Base-by-base conservation (phyloP, 768 basidiomycete species). In the Mycena epipterygia region DNA sequence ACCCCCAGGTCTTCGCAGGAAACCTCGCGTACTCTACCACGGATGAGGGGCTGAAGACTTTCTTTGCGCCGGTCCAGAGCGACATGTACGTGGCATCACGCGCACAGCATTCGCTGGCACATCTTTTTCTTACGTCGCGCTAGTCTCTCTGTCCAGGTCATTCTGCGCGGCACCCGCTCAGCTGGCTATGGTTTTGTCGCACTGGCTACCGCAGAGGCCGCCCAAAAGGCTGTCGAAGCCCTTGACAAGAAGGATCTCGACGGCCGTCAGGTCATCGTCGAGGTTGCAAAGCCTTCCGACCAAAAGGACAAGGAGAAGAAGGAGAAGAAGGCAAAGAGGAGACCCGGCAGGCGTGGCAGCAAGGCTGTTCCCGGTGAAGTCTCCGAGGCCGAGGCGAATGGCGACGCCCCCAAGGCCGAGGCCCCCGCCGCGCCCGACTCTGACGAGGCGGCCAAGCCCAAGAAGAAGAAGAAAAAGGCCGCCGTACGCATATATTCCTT, bases 101-200 rank as follows among this genome's bases (percentile, higher is more conserved):
- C 58, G 81, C 85, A 86, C 84, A 84, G 84, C 86, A 83, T 83
- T 77, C 61, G 76, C 76, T 78, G 79, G 73, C 75, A 70, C 60
- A 68, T 74, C 73, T 73, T 67, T 70, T 62, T 59, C 70, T 57
- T 49, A 62, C 48, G 66, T 55, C 71, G 68, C 70, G 69, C 66
- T 70, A 97, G 95, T 79, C 83, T 94, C 77, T 91, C 94, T 73
- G 94, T 89, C 75, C 92, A 94, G 82, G 90, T 97, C 82, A 95
- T 97, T 83, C 84, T 91, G 83, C 94, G 95, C 75, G 93, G 94
- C 79, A 84, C 85, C 67, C 93, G 94, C 80, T 93, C 95, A 71
- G 93, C 95, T 79, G 95, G 96, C 70, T 97, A 97, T 83, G 96
- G 95, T 75, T 97, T 97, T 81, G 95, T 97, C 79, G 90, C 95